Evolutionary conservation across 805 yeast genomes (phyloP), one percentile per base, ranked within the genome.

Genomic region (Saccharomyces paradoxus): DNA sequence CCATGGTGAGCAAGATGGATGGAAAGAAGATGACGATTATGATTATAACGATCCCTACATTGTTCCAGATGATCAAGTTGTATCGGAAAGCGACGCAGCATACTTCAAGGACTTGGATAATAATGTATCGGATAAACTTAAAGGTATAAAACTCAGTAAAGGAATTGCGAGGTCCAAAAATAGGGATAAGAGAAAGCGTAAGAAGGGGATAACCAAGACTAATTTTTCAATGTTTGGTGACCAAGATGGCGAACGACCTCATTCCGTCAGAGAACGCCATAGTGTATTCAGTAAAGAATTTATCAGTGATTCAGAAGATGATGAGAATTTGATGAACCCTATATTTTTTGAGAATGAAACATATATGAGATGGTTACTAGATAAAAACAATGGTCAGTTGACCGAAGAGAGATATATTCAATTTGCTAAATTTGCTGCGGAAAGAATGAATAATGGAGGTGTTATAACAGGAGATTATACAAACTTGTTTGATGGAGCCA

Each of bases 291-390:
- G 71, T 53, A 68, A 65, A 51, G 71, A 67, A 41, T 63, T 62
- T 49, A 65, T 70, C 24, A 61, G 65, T 50, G 72, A 69, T 51
- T 68, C 73, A 26, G 72, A 68, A 17, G 65, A 62, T 28, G 64
- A 60, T 8, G 71, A 63, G 5, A 64, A 63, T 22, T 26, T 50
- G 0, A 50, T 62, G 30, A 58, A 60, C 37, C 59, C 70, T 7
- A 54, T 64, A 6, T 69, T 69, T 48, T 70, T 64, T 55, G 72
- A 70, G 55, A 70, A 70, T 54, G 74, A 70, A 56, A 63, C 63
- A 63, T 69, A 63, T 49, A 55, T 68, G 66, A 67, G 72, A 50
- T 64, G 59, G 56, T 51, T 69, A 49, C 56, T 68, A 2, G 70
- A 69, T 55, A 64, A 56, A 46, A 53, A 65, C 50, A 47, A 55